Percentiles rank a stretch among this genome's conserved stretches.
Conservation (phyloP, 306 rosid species). For the Trichosanthes truncata region DNA sequence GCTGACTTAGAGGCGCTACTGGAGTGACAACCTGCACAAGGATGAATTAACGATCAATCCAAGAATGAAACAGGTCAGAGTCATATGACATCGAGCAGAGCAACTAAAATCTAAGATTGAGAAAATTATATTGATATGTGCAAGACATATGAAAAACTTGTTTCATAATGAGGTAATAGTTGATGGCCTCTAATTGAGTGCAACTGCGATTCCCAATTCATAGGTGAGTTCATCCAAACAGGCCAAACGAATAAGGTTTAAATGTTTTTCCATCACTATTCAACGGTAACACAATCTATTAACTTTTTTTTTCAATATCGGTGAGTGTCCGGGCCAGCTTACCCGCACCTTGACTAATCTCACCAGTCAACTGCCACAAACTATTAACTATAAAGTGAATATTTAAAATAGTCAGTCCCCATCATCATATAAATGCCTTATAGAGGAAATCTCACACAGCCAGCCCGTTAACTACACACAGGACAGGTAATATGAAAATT, state of each 20-base stretch:
- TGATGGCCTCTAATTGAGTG: neutral
- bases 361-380: no score
- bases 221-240: neutral
- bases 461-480: neutral
- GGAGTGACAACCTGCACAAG: slow-evolving; percentile 92
- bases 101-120: neutral
- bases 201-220: neutral
- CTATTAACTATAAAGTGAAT: neutral
- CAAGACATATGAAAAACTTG: neutral
- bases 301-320: no score
- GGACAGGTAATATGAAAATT: neutral
- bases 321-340: no score
- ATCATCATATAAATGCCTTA: neutral
- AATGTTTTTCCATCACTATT: neutral
- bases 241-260: neutral
- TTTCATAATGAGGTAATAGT: neutral
- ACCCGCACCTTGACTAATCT: no score
- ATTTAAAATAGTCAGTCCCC: neutral
- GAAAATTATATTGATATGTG: neutral
- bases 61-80: neutral
- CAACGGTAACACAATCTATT: no score
- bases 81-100: neutral
- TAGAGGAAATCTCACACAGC: neutral
- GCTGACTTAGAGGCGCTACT: slow-evolving; percentile 95
- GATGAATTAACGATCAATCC: neutral